Base-by-base conservation (phyloP, 2,329 filamentous ascomycete genomes). In the Monilinia polystroma region DNA sequence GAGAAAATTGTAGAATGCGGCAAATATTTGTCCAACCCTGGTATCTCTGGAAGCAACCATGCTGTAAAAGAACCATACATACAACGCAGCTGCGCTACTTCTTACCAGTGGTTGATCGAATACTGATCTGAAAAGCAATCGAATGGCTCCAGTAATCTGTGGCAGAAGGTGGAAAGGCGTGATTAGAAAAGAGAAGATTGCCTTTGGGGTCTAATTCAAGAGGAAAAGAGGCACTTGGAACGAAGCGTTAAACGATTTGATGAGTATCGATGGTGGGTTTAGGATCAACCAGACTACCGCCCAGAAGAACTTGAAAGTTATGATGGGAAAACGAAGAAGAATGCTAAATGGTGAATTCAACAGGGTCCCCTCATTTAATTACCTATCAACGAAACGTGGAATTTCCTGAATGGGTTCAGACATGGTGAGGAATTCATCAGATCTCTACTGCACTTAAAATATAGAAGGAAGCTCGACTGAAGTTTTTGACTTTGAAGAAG, bases 291-390 rank as follows among this genome's bases (percentile, higher is more conserved):
- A 60, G 29, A 23, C 4, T 12, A 5, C 14, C 2, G 20, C 2
- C 14, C 5, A 11, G 53, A 38, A 1, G 32, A n/a, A 38, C 20
- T n/a, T 38, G 11, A 23, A 3, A 14, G 14, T 4, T 23, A 4
- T 1, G 2, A 38, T 0, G 0, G 32, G 3, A 35, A 20, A 2
- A n/a, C 20, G 29, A 20, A 2, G 20, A n/a, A 35, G 8, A 3
- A 54, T n/a, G 8, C 4, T 4, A 4, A 18, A 12, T 7, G 12
- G 2, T 11, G 10, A 11, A 3, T 23, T 35, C 1, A 11, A 16
- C 26, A 59, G 16, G 2, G 47, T 35, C 20, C 3, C 4, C 18
- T 54, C 45, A 49, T 49, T n/a, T n/a, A 7, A 1, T 47, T 18
- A 10, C 2, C 12, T 43, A 43, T 43, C 12, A 16, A 16, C 14